These are phyloP conservation scores for Exserohilum turcica DNA, from an alignment of 2,329 filamentous ascomycete genomes.

Conservation along the genomic window DNA sequence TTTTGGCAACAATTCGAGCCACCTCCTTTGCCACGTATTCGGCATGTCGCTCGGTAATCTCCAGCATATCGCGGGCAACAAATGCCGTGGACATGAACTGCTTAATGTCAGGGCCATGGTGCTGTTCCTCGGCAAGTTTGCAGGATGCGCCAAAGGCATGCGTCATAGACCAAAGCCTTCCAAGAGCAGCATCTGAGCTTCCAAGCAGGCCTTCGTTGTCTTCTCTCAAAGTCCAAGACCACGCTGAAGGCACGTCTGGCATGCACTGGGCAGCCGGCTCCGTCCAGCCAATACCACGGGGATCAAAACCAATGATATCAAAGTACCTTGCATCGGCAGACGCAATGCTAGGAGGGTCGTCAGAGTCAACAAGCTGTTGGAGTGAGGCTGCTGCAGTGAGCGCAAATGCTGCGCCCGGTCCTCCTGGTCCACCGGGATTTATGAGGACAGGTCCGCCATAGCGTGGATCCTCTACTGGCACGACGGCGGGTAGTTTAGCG, in stretches of 20 bases:
- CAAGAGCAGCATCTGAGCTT: conserved; percentile 51
- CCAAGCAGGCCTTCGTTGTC: conserved; percentile 47
- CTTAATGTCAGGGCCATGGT: conserved; percentile 46
- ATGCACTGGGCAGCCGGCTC: conserved; percentile 46
- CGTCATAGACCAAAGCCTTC: conserved; percentile 50
- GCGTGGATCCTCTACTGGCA: conserved; percentile 41
- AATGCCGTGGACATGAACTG: conserved; percentile 54
- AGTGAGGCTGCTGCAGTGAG: conserved; percentile 28
- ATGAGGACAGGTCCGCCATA: conserved; percentile 52
- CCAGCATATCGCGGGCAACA: conserved; percentile 57
- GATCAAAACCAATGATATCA: conserved; percentile 54
- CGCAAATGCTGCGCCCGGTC: conserved; percentile 46
- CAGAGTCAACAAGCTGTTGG: conserved; percentile 39
- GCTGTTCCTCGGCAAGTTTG: conserved; percentile 27
- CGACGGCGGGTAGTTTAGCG: conserved; percentile 39
- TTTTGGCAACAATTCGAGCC: conserved; percentile 1
- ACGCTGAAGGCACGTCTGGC: conserved; percentile 32
- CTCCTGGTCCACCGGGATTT: conserved; percentile 54
- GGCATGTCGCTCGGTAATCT: conserved; percentile 53
- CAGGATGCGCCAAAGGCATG: conserved; percentile 44
- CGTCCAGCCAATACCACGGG: conserved; percentile 48
- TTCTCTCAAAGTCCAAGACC: conserved; percentile 47
- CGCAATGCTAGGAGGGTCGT: conserved; percentile 9
- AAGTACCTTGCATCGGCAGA: conserved; percentile 43
- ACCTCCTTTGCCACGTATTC: conserved; percentile 35